Percentiles rank a stretch among this genome's conserved stretches.
Conservation (phyloP, 805 yeast genomes). For the Metschnikowia picachoensis region DNA sequence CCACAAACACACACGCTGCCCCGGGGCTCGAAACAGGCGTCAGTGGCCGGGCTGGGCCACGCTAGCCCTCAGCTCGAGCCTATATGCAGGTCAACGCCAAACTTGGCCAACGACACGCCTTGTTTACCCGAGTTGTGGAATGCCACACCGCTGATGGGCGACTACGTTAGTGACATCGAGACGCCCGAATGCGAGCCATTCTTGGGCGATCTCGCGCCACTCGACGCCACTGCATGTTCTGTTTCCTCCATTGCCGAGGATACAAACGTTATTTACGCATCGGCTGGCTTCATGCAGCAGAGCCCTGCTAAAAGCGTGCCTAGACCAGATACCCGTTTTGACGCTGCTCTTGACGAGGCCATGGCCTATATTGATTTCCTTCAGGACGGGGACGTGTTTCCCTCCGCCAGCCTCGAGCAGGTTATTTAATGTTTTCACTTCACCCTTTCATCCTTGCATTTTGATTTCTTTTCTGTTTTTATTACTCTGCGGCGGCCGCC, state of each 20-base stretch:
- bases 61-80: neutral
- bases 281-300: conserved; percentile 5
- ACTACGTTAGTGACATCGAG: neutral
- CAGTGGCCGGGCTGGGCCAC: neutral
- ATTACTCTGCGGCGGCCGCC: too few species aligned
- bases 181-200: neutral
- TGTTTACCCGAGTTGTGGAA: conserved; percentile 6
- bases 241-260: neutral
- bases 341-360: conserved; percentile 1
- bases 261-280: neutral
- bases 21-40: neutral
- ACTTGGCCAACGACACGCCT: neutral
- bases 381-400: conserved; percentile 2
- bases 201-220: neutral
- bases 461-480: too few species aligned
- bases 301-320: neutral
- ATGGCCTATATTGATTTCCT: neutral
- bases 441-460: neutral
- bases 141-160: neutral
- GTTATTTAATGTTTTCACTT: conserved; percentile 1
- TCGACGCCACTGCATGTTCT: neutral
- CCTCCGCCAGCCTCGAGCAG: neutral
- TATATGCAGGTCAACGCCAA: neutral
- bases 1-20: neutral
- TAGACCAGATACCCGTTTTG: neutral